Evolutionary conservation across 805 yeast genomes (phyloP), one percentile per base, ranked within the genome.

Genomic region (Zygosaccharomyces siamensis): DNA sequence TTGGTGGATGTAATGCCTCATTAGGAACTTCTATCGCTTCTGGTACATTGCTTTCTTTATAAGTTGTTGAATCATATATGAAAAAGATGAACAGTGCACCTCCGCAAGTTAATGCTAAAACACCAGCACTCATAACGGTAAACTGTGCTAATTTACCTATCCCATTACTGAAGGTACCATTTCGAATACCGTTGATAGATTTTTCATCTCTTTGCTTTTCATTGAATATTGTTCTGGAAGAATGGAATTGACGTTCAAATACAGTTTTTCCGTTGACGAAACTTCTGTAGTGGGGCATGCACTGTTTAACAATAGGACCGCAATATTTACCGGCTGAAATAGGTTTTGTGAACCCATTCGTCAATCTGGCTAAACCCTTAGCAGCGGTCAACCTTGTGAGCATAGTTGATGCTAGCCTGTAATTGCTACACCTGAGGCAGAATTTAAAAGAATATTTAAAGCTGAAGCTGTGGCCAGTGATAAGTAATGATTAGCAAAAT

Each of bases 11-110:
- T 43, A 82, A 60, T 1, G 86, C 84, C 21, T 72, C 67, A 18
- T 69, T 63, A 8, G 84, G 78, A 12, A 83, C 79, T 14, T 68
- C 66, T 42, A 82, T 68, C 40, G 72, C 70, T 7, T 70, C 75
- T 33, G 72, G 69, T 26, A 67, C 52, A 21, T 67, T 72, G 10
- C 69, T 68, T 28, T 74, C 72, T 21, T 64, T 52, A 59, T 83
- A 83, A n/a, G 89, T 83, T 11, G 84, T 79, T 23, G 81, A 72
- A 67, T 83, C 89, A 56, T 83, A 83, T 43, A 80, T 58, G 64
- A 83, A 81, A 66, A 83, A 79, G 1, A 72, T 77, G 3, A 69
- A 66, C 14, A 83, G 42, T 1, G 76, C 61, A 3, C 69, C 52
- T 4, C 69, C 64, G 26, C 78, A 55, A 1, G 79, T 67, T 0